Evolutionary conservation across 805 yeast genomes (phyloP).

Genomic region (Ogataea glucozyma): DNA sequence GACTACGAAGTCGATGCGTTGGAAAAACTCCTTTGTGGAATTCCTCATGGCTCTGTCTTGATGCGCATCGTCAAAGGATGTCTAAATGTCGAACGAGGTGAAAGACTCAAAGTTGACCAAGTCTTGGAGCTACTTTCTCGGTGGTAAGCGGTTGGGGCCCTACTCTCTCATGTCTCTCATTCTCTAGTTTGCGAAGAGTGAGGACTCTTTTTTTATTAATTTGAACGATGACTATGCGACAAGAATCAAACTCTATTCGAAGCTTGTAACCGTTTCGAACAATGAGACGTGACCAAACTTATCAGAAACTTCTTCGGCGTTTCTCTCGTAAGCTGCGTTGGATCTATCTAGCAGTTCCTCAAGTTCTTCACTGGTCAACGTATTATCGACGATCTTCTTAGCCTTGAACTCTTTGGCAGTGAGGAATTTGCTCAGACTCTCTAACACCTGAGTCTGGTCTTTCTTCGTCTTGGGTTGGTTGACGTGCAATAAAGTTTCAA

Average conservation of each 20-base stretch:
- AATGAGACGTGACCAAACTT: conserved; percentile 31
- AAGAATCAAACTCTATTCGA: conserved; percentile 20
- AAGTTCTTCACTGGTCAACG: conserved; percentile 44
- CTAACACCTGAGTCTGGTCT: conserved; percentile 19
- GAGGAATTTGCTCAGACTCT: conserved; percentile 43
- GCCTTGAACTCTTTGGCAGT: conserved; percentile 36
- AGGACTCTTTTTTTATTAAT: conserved; percentile 1
- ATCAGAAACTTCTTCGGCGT: conserved; percentile 3
- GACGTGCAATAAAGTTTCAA: conserved; percentile 39
- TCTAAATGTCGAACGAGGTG: conserved; percentile 49
- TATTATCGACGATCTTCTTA: conserved; percentile 25
- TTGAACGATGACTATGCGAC: background rate
- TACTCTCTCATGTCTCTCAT: too few relatives aligned
- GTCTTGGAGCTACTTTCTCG: conserved; percentile 27
- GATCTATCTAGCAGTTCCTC: conserved; percentile 52
- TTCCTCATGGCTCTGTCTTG: conserved; percentile 8
- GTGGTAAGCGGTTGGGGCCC: background rate
- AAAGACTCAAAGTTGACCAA: conserved; percentile 50
- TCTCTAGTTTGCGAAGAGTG: too few relatives aligned
- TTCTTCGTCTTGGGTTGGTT: conserved; percentile 15
- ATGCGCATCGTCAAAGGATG: conserved; percentile 50
- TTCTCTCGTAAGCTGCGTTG: conserved; percentile 38
- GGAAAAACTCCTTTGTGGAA: conserved; percentile 26
- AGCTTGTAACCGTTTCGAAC: conserved; percentile 39
- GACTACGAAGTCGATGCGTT: conserved; percentile 53